Base-by-base conservation (phyloP, 257 asterid genomes). In the Vinca minor region DNA sequence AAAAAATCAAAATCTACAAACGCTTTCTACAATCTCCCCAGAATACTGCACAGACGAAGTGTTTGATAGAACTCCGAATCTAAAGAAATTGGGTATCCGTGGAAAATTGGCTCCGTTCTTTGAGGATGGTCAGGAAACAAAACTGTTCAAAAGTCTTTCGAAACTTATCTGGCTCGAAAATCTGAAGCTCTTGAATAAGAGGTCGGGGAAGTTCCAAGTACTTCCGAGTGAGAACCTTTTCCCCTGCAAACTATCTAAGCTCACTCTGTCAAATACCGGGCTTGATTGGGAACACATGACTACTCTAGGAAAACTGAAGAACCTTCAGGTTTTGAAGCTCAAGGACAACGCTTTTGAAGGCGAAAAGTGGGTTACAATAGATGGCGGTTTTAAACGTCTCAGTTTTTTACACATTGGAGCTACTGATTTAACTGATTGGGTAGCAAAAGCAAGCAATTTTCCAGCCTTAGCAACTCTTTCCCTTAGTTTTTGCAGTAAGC, bases 11-110 rank as follows among this genome's bases (percentile, higher is more conserved):
- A 79, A 67, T 71, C 63, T 83, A 10, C 87, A 81, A 82, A 85
- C 88, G 5, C 80, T 84, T 32, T 78, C 85, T 0, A 73, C 81
- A 9, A 70, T 86, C 38, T 69, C 91, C 13, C 86, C 86, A 0
- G 87, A 83, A 25, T 78, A 85, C 54, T 84, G 94, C 77, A 79
- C 76, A 0, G 74, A 61, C 10, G 85, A 74, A 26, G 79, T 82
- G 21, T 77, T 86, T 44, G 79, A 78, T 14, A 59, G 75, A 48
- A 74, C 79, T 46, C 79, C 79, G 7, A 76, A 76, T 47, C 64
- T 83, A 31, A 79, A 75, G 66, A 73, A 63, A 31, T 39, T 86
- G 49, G 87, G 88, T 0, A 56, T 86, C 31, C 76, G 83, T 1
- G 91, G 90, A 0, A 75, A 65, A 1, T 21, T 84, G 45, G 45